These are phyloP conservation scores for Aplosporella prunicola DNA, from an alignment of 2,329 filamentous ascomycete species.

Conservation along the genomic window DNA sequence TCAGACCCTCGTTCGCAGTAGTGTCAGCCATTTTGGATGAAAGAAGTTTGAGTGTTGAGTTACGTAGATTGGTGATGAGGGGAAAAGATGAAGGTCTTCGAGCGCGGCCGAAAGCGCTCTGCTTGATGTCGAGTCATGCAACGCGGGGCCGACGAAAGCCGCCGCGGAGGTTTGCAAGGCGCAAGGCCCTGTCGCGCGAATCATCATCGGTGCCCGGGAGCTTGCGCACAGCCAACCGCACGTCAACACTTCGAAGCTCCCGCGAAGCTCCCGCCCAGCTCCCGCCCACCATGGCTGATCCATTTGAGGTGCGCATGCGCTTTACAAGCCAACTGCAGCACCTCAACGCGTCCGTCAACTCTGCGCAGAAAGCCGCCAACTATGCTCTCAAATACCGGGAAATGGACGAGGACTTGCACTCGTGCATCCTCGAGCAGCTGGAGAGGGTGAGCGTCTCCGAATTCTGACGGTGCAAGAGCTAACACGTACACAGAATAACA, in stretches of 20 bases:
- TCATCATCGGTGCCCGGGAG: neutral
- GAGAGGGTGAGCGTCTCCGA: slow-evolving; percentile 53
- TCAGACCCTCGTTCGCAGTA: slow-evolving; percentile 40
- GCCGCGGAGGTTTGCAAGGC: neutral
- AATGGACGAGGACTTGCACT: slow-evolving; percentile 94
- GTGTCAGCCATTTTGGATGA: slow-evolving; percentile 1
- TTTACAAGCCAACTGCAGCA: slow-evolving; percentile 86
- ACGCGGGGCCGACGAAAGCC: slow-evolving; percentile 10
- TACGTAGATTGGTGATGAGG: neutral
- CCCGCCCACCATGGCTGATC: slow-evolving; percentile 54
- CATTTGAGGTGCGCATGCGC: slow-evolving; percentile 96
- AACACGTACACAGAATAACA: slow-evolving; percentile 73
- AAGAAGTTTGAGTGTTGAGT: neutral
- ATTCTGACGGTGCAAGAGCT: neutral
- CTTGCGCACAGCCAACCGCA: too few species aligned
- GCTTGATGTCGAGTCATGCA: neutral
- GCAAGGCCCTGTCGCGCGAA: too few species aligned
- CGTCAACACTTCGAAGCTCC: neutral
- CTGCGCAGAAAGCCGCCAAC: slow-evolving; percentile 83
- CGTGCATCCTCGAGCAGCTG: slow-evolving; percentile 91
- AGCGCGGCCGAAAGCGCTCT: slow-evolving; percentile 4
- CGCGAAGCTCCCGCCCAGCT: slow-evolving; percentile 1
- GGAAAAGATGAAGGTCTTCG: neutral
- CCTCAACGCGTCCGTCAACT: slow-evolving; percentile 80
- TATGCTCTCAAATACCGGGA: slow-evolving; percentile 92